Percentiles rank a stretch among this genome's conserved stretches.
These are phyloP conservation scores for Beauveria caledonica DNA, from an alignment of 2,329 filamentous ascomycete species.

Conservation along the genomic window DNA sequence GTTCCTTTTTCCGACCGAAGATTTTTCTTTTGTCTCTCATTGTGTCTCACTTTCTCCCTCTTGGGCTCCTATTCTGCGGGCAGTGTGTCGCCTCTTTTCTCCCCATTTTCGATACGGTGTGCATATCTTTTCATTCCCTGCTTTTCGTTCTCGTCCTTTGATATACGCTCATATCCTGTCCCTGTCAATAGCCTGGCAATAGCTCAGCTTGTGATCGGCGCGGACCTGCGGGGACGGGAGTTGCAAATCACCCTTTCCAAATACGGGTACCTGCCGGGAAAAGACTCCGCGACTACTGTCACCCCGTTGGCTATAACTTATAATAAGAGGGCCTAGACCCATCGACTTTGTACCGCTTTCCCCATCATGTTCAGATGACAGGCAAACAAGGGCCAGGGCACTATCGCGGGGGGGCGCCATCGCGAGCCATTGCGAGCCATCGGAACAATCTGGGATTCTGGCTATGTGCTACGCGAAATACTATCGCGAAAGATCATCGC, in stretches of 20 bases:
- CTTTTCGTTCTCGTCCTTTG: background rate
- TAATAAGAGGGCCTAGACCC: background rate
- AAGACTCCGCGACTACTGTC: background rate
- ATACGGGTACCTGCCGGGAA: background rate
- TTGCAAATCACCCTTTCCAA: background rate
- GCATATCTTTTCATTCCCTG: background rate
- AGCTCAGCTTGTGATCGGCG: constrained; percentile 1
- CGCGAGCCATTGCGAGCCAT: background rate
- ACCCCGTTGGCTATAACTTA: background rate
- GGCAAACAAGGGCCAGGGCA: background rate
- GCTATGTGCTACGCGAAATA: too few species aligned
- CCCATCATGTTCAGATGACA: background rate
- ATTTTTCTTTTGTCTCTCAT: background rate
- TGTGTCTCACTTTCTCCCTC: background rate
- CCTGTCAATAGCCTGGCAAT: background rate
- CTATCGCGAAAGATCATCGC: too few species aligned
- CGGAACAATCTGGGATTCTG: too few species aligned
- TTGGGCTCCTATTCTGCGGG: background rate
- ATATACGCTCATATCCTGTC: background rate
- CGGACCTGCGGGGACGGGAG: background rate
- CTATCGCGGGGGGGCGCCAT: background rate
- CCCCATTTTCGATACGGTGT: background rate
- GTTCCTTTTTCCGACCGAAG: too few species aligned
- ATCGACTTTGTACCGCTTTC: background rate
- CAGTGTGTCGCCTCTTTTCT: background rate